Percentiles rank a stretch among this genome's conserved stretches.
phyloP scores from a whole-genome alignment of 2,329 filamentous ascomycete genomes.

The Ascomycota sp. region DNA sequence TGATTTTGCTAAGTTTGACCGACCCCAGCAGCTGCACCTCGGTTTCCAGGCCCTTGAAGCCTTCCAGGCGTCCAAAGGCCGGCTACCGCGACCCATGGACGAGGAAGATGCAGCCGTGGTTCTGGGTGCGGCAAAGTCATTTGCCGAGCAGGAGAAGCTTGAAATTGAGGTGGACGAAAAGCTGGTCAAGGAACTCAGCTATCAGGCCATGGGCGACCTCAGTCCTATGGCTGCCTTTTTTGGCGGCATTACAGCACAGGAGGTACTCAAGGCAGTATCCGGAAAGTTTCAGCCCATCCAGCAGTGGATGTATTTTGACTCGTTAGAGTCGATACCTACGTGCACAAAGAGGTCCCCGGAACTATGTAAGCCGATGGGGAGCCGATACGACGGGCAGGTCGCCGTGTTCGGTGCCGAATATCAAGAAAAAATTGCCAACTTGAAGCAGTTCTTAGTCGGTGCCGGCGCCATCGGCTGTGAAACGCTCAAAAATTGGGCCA shows the following conservation, averaged over 20 bases:
- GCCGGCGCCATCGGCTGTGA: conserved; percentile 96
- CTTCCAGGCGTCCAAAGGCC: conserved; percentile 56
- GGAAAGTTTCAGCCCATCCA: conserved; percentile 93
- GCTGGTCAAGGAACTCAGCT: conserved; percentile 78
- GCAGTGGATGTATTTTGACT: conserved; percentile 96
- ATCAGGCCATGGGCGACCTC: conserved; percentile 79
- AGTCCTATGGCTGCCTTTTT: conserved; percentile 89
- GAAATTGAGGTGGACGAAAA: conserved; percentile 72
- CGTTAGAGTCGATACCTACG: conserved; percentile 78
- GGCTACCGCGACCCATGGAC: conserved; percentile 66
- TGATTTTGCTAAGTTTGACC: conserved; percentile 95
- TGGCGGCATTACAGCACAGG: conserved; percentile 80
- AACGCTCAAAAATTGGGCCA: conserved; percentile 99
- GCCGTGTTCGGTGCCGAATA: conserved; percentile 87
- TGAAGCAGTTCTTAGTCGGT: conserved; percentile 86
- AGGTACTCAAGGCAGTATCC: conserved; percentile 89
- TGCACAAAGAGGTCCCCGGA: conserved; percentile 61
- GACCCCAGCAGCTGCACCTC: conserved; percentile 76
- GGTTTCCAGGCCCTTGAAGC: conserved; percentile 83
- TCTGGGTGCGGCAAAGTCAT: conserved; percentile 50
- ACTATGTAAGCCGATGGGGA: conserved; percentile 65
- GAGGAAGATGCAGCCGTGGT: conserved; percentile 66
- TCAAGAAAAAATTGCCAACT: conserved; percentile 80
- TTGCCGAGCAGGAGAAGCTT: conserved; percentile 50
- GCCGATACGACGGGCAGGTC: conserved; percentile 91